These are phyloP conservation scores for Tricholomella constricta DNA, from an alignment of 768 basidiomycete genomes.

Conservation along the genomic window DNA sequence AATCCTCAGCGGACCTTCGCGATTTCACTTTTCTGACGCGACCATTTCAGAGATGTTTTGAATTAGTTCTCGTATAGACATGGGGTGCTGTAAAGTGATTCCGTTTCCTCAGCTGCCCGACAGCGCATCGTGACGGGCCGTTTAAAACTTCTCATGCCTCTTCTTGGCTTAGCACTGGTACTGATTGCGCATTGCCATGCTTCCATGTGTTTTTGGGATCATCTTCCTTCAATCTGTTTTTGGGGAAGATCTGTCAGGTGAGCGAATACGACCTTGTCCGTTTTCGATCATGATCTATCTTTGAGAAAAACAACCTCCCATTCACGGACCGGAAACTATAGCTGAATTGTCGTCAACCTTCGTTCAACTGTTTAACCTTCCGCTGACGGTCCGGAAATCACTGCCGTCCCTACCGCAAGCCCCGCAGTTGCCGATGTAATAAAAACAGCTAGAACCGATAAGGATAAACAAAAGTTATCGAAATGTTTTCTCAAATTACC, in stretches of 20 bases:
- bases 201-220: background rate
- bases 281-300: background rate
- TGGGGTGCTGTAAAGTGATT: background rate
- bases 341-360: background rate
- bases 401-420: background rate
- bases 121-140: background rate
- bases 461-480: background rate
- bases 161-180: background rate
- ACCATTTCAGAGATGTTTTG: background rate
- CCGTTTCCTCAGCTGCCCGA: background rate
- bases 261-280: background rate
- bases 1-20: background rate
- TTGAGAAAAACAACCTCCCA: background rate
- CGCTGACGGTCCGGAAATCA: background rate
- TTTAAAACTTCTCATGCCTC: too few relatives aligned
- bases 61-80: background rate
- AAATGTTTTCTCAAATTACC: constrained; percentile 13
- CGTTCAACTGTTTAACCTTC: background rate
- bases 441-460: background rate
- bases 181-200: too few relatives aligned
- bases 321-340: background rate
- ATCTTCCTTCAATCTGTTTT: background rate
- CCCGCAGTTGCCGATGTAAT: background rate
- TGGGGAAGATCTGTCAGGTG: background rate
- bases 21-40: background rate